Conservation (phyloP, 345 rosid species). For the Rhizophora apiculata region DNA sequence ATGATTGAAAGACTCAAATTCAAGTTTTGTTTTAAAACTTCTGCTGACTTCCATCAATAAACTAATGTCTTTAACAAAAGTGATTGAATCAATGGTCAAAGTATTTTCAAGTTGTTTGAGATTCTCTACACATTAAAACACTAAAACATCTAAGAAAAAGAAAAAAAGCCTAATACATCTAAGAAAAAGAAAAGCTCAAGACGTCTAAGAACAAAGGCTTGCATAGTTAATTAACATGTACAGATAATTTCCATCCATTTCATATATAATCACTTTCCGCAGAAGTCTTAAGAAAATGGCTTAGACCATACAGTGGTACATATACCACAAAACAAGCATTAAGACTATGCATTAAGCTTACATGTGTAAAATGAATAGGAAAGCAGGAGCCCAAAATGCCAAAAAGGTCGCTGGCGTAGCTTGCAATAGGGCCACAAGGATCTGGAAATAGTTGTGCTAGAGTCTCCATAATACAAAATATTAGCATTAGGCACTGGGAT, state of each 20-base stretch:
- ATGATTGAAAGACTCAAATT: not conserved
- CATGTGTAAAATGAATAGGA: conserved; percentile 93
- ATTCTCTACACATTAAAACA: not conserved
- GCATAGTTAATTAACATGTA: no score
- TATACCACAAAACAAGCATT: not conserved
- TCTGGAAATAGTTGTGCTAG: conserved; percentile 59
- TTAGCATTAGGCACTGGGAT: conserved; percentile 72
- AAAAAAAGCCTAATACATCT: not conserved
- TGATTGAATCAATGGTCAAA: not conserved
- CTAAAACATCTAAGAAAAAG: no score
- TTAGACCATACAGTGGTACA: not conserved
- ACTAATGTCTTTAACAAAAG: not conserved
- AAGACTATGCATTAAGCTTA: conserved; percentile 37
- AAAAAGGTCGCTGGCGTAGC: conserved; percentile 56
- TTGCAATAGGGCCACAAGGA: conserved; percentile 59
- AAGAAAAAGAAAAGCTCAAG: not conserved
- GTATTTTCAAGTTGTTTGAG: not conserved
- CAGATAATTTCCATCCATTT: not conserved
- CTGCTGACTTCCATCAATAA: not conserved
- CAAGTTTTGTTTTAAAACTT: not conserved
- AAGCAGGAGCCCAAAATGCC: conserved; percentile 68
- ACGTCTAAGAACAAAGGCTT: not conserved
- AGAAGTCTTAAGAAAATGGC: not conserved
- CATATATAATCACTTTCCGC: not conserved
- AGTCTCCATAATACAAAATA: conserved; percentile 73